These are phyloP conservation scores for Arthrobotrys entomopaga DNA, from an alignment of 2,329 filamentous ascomycete species.

Conservation along the genomic window DNA sequence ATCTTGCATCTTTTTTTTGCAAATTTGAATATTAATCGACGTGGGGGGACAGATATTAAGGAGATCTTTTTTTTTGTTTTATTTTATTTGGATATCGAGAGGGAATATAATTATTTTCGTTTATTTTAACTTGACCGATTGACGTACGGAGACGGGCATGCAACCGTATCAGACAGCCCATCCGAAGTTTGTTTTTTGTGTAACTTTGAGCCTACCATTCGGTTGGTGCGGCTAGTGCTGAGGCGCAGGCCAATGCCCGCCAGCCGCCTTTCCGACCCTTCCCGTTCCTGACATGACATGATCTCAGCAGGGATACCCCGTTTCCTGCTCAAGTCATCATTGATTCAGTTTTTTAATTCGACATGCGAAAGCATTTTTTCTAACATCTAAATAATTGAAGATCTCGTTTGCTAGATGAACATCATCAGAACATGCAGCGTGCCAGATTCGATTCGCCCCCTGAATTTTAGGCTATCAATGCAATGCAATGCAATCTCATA, in stretches of 20 bases:
- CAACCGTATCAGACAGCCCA: constrained; percentile 7
- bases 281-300: background rate
- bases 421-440: too few relatives aligned
- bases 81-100: background rate
- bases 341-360: too few relatives aligned
- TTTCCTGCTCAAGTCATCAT: background rate
- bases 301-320: constrained; percentile 4
- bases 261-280: background rate
- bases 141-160: background rate
- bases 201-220: background rate
- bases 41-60: too few relatives aligned
- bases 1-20: background rate
- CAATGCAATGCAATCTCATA: too few relatives aligned
- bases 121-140: background rate
- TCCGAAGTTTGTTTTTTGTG: constrained; percentile 7
- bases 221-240: constrained; percentile 18
- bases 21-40: too few relatives aligned
- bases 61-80: too few relatives aligned
- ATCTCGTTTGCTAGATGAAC: too few relatives aligned
- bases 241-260: constrained; percentile 2
- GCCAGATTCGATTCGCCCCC: too few relatives aligned
- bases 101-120: constrained; percentile 2
- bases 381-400: too few relatives aligned
- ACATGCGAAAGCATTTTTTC: too few relatives aligned
- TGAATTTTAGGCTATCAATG: too few relatives aligned